These are phyloP conservation scores for Colletotrichum abscissum DNA, from an alignment of 2,329 filamentous ascomycete species.

Conservation along the genomic window DNA sequence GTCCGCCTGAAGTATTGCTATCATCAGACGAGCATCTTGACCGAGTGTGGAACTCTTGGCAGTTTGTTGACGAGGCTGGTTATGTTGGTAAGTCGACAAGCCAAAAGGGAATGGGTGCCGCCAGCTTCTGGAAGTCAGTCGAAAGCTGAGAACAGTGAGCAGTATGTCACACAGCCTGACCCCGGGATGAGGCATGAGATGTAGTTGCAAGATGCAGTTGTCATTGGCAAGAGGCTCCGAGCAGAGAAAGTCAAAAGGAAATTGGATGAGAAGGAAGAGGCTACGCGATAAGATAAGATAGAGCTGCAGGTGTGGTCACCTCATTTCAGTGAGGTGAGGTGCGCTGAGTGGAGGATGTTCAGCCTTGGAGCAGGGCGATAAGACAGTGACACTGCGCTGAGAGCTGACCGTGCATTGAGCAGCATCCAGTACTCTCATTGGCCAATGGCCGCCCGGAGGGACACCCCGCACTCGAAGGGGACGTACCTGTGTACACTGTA, in stretches of 20 bases:
- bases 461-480: constrained; percentile 18
- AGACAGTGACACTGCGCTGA: neutral
- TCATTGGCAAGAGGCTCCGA: constrained; percentile 22
- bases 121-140: neutral
- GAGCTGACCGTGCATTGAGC: neutral
- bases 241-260: neutral
- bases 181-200: neutral
- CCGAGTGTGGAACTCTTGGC: neutral
- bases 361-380: neutral
- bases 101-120: neutral
- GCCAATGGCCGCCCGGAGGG: neutral
- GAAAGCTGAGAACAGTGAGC: neutral
- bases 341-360: neutral
- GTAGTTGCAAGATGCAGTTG: constrained; percentile 12
- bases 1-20: neutral
- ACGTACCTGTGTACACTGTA: neutral
- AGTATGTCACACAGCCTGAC: neutral
- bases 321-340: too few species aligned
- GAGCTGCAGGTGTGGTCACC: neutral
- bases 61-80: neutral
- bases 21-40: neutral
- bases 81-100: too few species aligned
- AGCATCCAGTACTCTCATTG: neutral
- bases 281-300: constrained; percentile 2
- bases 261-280: neutral